These are phyloP conservation scores for Pouteria glomerata DNA, from an alignment of 148 eudicot genomes.

Conservation along the genomic window DNA sequence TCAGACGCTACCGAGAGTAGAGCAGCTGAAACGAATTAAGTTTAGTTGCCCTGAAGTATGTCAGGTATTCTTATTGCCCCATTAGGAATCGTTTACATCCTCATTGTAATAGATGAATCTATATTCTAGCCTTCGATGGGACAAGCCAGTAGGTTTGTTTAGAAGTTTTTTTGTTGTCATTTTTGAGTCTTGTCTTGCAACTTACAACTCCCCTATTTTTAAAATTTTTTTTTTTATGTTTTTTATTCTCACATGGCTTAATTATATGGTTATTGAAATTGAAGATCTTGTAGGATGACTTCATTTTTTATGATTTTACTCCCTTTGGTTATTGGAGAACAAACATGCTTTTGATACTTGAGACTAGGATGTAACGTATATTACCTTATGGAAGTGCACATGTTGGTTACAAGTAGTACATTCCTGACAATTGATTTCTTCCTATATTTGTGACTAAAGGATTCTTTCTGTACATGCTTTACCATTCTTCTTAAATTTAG, in stretches of 20 bases:
- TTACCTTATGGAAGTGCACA: background rate
- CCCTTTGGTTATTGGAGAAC: background rate
- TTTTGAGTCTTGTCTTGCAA: background rate
- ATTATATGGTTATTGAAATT: background rate
- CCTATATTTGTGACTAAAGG: background rate
- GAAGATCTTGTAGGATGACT: background rate
- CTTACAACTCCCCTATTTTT: background rate
- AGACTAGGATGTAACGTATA: background rate
- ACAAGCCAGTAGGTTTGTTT: background rate
- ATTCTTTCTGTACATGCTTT: background rate
- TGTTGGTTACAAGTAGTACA: background rate
- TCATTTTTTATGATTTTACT: background rate
- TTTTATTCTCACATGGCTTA: background rate
- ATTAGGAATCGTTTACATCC: background rate
- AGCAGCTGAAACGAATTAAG: conserved; percentile 58
- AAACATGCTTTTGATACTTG: background rate
- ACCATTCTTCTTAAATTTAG: background rate
- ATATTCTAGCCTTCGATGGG: background rate
- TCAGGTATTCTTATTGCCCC: conserved; percentile 31
- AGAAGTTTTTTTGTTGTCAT: background rate
- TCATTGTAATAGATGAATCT: background rate
- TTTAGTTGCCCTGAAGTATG: conserved; percentile 26
- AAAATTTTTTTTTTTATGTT: too few relatives aligned
- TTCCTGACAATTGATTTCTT: background rate
- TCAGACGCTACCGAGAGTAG: conserved; percentile 35